Conservation (phyloP, 768 basidiomycete species). For the Auriscalpium microsporum region DNA sequence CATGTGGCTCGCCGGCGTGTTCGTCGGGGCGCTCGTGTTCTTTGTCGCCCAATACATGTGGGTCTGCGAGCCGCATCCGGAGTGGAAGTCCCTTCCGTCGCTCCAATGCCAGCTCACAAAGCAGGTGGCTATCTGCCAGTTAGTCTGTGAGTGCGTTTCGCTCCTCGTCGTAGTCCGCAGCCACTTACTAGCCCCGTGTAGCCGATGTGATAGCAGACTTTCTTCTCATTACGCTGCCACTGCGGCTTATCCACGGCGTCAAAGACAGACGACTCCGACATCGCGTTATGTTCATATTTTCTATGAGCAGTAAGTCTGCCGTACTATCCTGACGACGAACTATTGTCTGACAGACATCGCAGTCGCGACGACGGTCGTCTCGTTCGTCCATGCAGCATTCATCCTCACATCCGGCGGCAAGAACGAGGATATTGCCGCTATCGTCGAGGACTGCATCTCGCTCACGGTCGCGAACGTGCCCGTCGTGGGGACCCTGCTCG, state of each 20-base stretch:
- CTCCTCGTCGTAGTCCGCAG: slow-evolving; percentile 1
- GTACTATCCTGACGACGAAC: background rate
- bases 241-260: slow-evolving; percentile 36
- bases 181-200: slow-evolving; percentile 12
- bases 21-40: slow-evolving; percentile 29
- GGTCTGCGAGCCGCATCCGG: slow-evolving; percentile 31
- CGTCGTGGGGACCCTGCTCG: slow-evolving; percentile 8
- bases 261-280: slow-evolving; percentile 30
- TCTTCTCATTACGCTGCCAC: slow-evolving; percentile 36
- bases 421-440: slow-evolving; percentile 22
- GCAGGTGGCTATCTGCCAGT: slow-evolving; percentile 42
- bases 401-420: slow-evolving; percentile 21
- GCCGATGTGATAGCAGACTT: slow-evolving; percentile 41
- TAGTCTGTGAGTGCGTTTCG: slow-evolving; percentile 34
- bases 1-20: slow-evolving; percentile 11
- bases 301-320: slow-evolving; percentile 35
- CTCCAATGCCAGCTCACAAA: slow-evolving; percentile 36
- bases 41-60: slow-evolving; percentile 37
- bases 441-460: slow-evolving; percentile 21
- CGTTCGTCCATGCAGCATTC: slow-evolving; percentile 21
- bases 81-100: slow-evolving; percentile 30
- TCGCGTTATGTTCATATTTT: slow-evolving; percentile 42
- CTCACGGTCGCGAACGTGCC: slow-evolving; percentile 6
- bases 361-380: slow-evolving; percentile 21
- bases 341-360: background rate